Base-by-base conservation (phyloP, 768 basidiomycete genomes). In the Pulveroboletus sp. region DNA sequence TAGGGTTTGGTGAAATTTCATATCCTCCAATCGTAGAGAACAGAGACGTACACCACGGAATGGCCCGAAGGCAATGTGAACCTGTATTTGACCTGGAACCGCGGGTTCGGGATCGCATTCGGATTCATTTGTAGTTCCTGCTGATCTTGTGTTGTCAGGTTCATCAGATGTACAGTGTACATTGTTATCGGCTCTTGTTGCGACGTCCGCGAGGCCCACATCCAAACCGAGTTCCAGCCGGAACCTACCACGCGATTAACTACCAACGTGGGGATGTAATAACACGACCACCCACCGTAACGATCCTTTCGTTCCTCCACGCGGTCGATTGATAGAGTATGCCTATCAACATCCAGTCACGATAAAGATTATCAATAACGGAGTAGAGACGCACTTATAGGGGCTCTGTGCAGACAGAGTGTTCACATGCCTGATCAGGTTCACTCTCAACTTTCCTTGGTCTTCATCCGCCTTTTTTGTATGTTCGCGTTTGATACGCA, bases 71-170 rank as follows among this genome's bases (percentile, higher is more conserved):
- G 56, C 31, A 67, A 31, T 26, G 24, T 47, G 35, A 67, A 67
- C 6, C 12, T 49, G 17, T 61, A 47, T 0, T 2, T 16, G 26
- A 45, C 48, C 27, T 26, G 53, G 3, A 67, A 64, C 14, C 43
- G 57, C 0, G 65, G 65, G 0, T 58, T 55, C 17, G 67, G 65
- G 13, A 59, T 55, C 3, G 45, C n/a, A 5, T n/a, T 53, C 2
- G 59, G 51, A 32, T 67, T 53, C 2, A 67, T 4, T 30, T 68
- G 65, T 9, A 67, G 23, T 19, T 57, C 52, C 4, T 67, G 64
- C 32, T 55, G 51, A 53, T 67, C 67, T 46, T 68, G 49, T 5
- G 52, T 40, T 6, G 63, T 68, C 32, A 68, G 22, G 31, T 65
- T 54, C 63, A 67, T 64, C 9, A 56, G 1, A 42, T 65, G 59